phyloP scores from a whole-genome alignment of 192 early-diverging fungal genomes.

The Dissophora ornata region DNA sequence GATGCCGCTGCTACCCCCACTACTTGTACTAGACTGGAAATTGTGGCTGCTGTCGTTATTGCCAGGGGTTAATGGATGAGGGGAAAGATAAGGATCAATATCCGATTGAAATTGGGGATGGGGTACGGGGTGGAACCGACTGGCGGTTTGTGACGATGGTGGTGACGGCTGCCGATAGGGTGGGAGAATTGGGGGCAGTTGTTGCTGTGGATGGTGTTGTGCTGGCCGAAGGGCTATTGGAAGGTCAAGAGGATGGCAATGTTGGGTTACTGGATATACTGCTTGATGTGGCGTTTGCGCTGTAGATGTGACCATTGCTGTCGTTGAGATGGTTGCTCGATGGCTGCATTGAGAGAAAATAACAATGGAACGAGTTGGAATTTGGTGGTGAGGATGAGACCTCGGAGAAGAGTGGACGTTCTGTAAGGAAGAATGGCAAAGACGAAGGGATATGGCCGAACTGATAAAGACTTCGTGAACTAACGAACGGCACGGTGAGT shows the following conservation, averaged over 20 bases:
- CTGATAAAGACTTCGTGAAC: constrained; percentile 2
- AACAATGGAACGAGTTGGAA: constrained; percentile 1
- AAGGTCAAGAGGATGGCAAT: constrained; percentile 11
- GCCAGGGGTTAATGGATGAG: constrained; percentile 21
- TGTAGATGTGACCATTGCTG: background rate
- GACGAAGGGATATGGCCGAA: background rate
- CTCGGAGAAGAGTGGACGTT: constrained; percentile 10
- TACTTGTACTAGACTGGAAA: constrained; percentile 1
- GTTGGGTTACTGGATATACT: background rate
- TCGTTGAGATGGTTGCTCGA: background rate
- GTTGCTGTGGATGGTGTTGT: background rate
- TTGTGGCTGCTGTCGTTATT: constrained; percentile 31
- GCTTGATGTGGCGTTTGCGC: constrained; percentile 5
- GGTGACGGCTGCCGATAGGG: background rate
- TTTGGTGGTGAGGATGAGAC: constrained; percentile 4
- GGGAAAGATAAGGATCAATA: constrained; percentile 13
- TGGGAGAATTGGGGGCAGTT: background rate
- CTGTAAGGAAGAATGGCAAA: constrained; percentile 13
- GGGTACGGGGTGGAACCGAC: constrained; percentile 1
- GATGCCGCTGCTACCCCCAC: background rate
- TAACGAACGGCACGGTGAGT: background rate
- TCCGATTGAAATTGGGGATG: constrained; percentile 6
- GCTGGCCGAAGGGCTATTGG: background rate
- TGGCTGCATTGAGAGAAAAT: background rate
- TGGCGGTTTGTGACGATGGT: too few species aligned